Conservation (phyloP, 2,329 filamentous ascomycete genomes). For the Lachnum nothofagi region DNA sequence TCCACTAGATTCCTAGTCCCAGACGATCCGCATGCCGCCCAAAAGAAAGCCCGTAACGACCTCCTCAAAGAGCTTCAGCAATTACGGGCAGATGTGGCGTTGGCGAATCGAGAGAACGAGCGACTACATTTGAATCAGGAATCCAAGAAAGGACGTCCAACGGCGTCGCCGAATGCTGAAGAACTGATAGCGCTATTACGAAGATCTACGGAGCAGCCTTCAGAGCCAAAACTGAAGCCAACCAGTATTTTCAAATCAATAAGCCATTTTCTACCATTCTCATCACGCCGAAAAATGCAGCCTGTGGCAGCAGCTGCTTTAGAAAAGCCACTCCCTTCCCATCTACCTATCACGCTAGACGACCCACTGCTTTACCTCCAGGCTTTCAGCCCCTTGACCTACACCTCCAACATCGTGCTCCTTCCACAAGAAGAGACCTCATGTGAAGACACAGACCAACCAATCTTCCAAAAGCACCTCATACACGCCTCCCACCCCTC, state of each 20-base stretch:
- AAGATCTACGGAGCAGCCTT: constrained; percentile 21
- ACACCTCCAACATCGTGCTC: constrained; percentile 50
- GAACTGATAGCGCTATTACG: constrained; percentile 26
- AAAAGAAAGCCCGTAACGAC: constrained; percentile 47
- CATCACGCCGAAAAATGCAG: constrained; percentile 20
- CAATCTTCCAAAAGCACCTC: constrained; percentile 47
- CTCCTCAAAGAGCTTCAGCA: constrained; percentile 51
- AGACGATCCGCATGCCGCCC: constrained; percentile 37
- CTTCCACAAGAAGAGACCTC: constrained; percentile 33
- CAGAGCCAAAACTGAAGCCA: constrained; percentile 14
- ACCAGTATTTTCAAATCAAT: constrained; percentile 30
- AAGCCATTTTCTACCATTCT: constrained; percentile 30
- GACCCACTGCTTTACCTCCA: constrained; percentile 66
- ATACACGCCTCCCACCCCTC: constrained; percentile 46
- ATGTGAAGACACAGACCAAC: constrained; percentile 18
- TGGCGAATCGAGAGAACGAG: constrained; percentile 55
- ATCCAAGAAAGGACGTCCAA: constrained; percentile 34
- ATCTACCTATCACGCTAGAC: constrained; percentile 57
- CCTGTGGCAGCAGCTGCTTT: constrained; percentile 32
- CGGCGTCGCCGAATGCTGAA: constrained; percentile 39
- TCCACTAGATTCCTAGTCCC: constrained; percentile 27
- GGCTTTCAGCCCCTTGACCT: constrained; percentile 63
- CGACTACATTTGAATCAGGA: constrained; percentile 43
- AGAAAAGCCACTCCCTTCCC: constrained; percentile 48
- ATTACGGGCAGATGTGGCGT: constrained; percentile 54